Evolutionary conservation across 164 flowering plant genomes (phyloP), one percentile per base, ranked within the genome.

Genomic region (Magnolia changhungtana): DNA sequence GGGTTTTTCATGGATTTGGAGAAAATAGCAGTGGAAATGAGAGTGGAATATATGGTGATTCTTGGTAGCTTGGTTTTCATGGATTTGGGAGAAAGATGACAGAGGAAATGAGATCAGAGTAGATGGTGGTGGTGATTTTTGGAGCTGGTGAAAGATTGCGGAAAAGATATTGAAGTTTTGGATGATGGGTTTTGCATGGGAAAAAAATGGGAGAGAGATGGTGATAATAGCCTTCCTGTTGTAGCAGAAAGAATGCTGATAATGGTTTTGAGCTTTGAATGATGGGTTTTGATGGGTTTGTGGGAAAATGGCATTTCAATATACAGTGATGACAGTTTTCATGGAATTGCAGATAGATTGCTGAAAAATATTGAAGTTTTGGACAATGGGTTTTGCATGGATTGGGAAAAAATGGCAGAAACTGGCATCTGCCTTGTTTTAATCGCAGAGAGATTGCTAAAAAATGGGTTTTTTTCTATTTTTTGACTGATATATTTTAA

Each of bases 171-270:
- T 37, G 45, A 55, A 55, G 61, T 11, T 55, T 55, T 55, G 61
- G 18, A 11, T 55, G 45, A 5, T 24, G 71, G 71, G 8, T 68
- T 78, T 67, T 74, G 76, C 50, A 76, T 55, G 61, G 61, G 73
- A 13, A 16, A 55, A 1, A 55, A 8, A 2, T 10, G 61, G 18
- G 18, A 13, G 18, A 55, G 45, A 55, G 61, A 55, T 55, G 61
- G 2, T 55, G 18, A 55, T 55, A 2, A 55, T 55, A 18, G 61
- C 13, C 13, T 55, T 55, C 45, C 5, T 37, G 45, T 37, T 3
- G 45, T 37, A 10, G 61, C 61, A 55, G 14, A 55, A 4, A 55
- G 61, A 55, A 7, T 55, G 61, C 16, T 55, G 61, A 55, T 1
- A 55, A 55, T 55, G 3, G 61, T 55, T 55, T 55, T 11, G 61